These are phyloP conservation scores for Xanthoconium stramineum DNA, from an alignment of 768 basidiomycete genomes.

Conservation along the genomic window DNA sequence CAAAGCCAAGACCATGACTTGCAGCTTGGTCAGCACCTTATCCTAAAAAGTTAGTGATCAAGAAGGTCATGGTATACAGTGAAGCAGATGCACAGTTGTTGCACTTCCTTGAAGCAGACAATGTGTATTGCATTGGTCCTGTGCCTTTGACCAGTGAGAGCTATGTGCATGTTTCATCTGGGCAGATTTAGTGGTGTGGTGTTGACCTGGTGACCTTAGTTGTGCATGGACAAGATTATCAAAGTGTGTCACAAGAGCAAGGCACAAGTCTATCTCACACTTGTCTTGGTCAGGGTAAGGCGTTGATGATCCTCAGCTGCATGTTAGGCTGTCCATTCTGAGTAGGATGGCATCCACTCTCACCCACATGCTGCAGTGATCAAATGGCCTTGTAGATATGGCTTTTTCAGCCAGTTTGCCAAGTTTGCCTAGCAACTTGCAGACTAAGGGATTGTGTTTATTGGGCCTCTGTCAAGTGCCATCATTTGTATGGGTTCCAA, in stretches of 20 bases:
- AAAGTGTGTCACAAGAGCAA: conserved; percentile 77
- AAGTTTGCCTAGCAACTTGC: conserved; percentile 71
- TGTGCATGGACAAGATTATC: conserved; percentile 85
- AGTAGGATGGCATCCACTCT: conserved; percentile 41
- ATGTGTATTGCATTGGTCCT: conserved; percentile 92
- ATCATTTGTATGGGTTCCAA: conserved; percentile 96
- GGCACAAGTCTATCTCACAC: conserved; percentile 61
- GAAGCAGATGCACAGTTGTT: conserved; percentile 79
- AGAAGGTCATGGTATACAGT: conserved; percentile 89
- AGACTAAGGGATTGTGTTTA: conserved; percentile 81
- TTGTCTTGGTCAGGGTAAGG: background rate
- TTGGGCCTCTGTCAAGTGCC: conserved; percentile 84
- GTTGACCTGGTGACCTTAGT: conserved; percentile 39
- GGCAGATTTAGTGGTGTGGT: background rate
- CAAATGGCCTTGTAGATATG: conserved; percentile 50
- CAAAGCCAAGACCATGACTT: too few species aligned
- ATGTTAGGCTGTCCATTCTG: conserved; percentile 84
- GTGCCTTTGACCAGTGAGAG: conserved; percentile 76
- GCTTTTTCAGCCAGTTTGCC: conserved; percentile 91
- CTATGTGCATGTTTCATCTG: conserved; percentile 61
- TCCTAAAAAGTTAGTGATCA: conserved; percentile 77
- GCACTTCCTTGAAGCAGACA: conserved; percentile 84
- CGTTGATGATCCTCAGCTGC: background rate
- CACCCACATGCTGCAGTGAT: background rate
- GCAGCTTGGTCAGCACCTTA: too few species aligned